Evolutionary conservation across 139 green algal species (phyloP), one percentile per base, ranked within the genome.

Genomic region (Zygnema circumcarinatum): DNA sequence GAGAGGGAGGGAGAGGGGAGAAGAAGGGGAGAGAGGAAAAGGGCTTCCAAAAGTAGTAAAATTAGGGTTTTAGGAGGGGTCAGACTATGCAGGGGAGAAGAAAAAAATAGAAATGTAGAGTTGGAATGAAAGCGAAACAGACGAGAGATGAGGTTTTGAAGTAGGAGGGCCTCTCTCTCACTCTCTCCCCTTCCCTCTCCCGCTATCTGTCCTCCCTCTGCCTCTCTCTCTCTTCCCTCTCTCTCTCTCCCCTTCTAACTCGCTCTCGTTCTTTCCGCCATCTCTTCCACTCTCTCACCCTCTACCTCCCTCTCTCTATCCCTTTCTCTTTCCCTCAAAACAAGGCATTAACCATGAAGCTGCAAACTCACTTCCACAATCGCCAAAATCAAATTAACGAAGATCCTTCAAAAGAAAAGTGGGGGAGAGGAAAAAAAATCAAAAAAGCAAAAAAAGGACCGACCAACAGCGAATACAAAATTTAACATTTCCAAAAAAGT

Each of bases 111-210:
- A 40, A 78, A 40, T 3, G 69, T 29, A 11, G 69, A 40, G 36
- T 25, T 3, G 16, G 69, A 40, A 78, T 25, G 69, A 40, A 78
- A 40, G 69, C 7, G 16, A 40, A 40, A 78, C 3, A 40, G 69
- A 78, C 35, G 69, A 78, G 69, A 40, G 69, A 78, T 3, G 16
- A 78, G 69, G 69, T 3, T 29, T 39, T 25, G 69, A 78, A 11
- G 69, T 3, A 78, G 16, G 69, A 11, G 7, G 69, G 16, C 35
- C 35, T 39, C 47, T 62, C 47, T 62, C 47, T 62, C 47, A 7
- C 47, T 16, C 16, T 16, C 47, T 16, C 16, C 47, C 16, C 47
- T 16, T 62, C 47, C 16, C 47, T 16, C 47, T 16, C 47, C 16
- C 47, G 7, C 47, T 62, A 7, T 62, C 47, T 62, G 47, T 16